A percentile compares a stretch with the other conserved stretches of the same genome.
Conservation (phyloP, 2,329 filamentous ascomycete species). For the Penicillium polonicum region DNA sequence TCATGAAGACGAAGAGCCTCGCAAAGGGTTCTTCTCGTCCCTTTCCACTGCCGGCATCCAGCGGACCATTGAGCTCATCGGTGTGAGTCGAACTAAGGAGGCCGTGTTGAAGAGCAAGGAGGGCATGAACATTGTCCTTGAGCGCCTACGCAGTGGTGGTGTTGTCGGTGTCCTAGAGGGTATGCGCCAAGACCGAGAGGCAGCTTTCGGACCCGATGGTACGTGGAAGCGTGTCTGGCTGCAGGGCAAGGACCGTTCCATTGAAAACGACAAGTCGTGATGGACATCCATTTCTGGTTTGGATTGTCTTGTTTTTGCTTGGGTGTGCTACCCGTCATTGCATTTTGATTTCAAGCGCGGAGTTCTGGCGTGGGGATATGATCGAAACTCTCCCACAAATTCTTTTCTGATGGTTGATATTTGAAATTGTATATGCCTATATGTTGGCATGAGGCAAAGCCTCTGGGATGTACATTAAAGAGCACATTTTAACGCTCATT, state of each 20-base stretch:
- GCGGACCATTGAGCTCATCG: constrained; percentile 63
- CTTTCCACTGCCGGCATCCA: constrained; percentile 61
- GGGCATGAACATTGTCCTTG: constrained; percentile 66
- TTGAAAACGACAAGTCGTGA: constrained; percentile 31
- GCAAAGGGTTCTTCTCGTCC: constrained; percentile 57
- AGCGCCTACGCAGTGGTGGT: constrained; percentile 63
- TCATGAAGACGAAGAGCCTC: constrained; percentile 53
- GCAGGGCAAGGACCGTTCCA: constrained; percentile 30
- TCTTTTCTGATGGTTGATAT: constrained; percentile 7
- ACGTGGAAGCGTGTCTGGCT: constrained; percentile 46
- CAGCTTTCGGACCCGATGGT: constrained; percentile 38
- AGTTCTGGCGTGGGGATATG: constrained; percentile 21
- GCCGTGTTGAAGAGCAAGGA: constrained; percentile 63
- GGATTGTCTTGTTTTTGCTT: background rate
- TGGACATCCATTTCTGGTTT: background rate
- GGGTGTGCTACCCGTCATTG: constrained; percentile 2
- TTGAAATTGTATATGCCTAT: constrained; percentile 18
- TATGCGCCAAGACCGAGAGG: constrained; percentile 62
- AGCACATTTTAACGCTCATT: background rate
- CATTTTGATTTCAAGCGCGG: constrained; percentile 25
- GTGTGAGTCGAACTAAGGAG: constrained; percentile 59
- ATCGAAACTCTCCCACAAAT: constrained; percentile 24
- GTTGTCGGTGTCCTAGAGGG: constrained; percentile 69
- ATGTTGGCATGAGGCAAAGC: constrained; percentile 12
- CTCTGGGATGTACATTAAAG: constrained; percentile 12